phyloP scores from a whole-genome alignment of 352 stramenopile genomes.

The Phytopythium chamaehyphon region DNA sequence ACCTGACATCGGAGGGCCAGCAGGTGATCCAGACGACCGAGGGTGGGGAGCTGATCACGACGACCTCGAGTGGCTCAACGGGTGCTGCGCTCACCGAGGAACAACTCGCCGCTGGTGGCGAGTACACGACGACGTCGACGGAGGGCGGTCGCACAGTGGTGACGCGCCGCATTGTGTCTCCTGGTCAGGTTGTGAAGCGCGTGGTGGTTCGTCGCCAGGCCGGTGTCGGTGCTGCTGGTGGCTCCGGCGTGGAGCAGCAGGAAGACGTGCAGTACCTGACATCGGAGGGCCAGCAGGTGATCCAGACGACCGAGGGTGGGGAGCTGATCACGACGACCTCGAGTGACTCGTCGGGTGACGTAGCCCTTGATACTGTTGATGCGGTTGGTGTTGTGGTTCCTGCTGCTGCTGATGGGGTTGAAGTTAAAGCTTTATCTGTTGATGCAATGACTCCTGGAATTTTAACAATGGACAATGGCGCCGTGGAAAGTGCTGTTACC shows the following conservation, averaged over 20 bases:
- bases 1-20: conserved; percentile 15
- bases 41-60: neutral
- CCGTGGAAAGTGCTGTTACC: too few relatives aligned
- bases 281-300: conserved; percentile 12
- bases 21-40: neutral
- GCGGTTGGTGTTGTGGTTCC: too few relatives aligned
- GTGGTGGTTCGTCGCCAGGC: conserved; percentile 18
- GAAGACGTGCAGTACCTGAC: conserved; percentile 23
- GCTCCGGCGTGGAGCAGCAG: conserved; percentile 6
- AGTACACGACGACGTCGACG: conserved; percentile 1
- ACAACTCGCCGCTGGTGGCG: neutral
- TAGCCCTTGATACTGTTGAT: neutral
- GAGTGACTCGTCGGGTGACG: neutral
- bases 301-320: conserved; percentile 14
- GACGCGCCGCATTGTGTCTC: conserved; percentile 13
- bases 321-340: conserved; percentile 1
- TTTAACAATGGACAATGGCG: too few relatives aligned
- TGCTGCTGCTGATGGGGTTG: too few relatives aligned
- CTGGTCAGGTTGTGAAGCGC: conserved; percentile 9
- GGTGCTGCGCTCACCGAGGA: neutral
- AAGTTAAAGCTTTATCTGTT: too few relatives aligned
- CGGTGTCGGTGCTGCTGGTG: conserved; percentile 11
- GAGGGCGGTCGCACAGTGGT: neutral
- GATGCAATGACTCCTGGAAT: too few relatives aligned
- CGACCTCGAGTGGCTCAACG: neutral